Evolutionary conservation across 75 land plant genomes (phyloP), one percentile per base, ranked within the genome.

Genomic region (Chamaecyparis obtusa): DNA sequence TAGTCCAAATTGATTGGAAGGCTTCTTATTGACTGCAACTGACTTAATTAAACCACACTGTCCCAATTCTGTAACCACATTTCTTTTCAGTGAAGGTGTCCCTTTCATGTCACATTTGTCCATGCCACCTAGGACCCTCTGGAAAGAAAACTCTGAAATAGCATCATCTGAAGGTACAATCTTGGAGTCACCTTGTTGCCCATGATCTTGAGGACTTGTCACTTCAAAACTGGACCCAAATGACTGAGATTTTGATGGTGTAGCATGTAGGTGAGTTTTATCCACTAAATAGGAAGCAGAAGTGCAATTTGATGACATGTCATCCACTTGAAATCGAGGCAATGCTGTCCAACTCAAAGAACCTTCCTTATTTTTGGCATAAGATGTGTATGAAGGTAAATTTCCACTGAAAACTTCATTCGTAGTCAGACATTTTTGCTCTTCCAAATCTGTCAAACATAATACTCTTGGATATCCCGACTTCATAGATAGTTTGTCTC

Each of bases 71-170:
- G 41, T 76, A 76, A 76, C 15, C 21, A 36, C 79, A 76, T 37
- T 43, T 83, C 55, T 44, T 83, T 83, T 83, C 51, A 83, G 2
- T 83, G 11, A 83, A 83, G 84, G 84, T 30, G 54, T 83, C n/a
- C 54, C 46, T 83, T 27, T 24, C 30, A 44, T 48, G 13, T 27
- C 49, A n/a, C n/a, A n/a, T 39, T 9, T 83, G 30, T 48, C 84
- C 49, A 83, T 46, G 32, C 84, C 84, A 46, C 33, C 32, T 11
- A 83, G 54, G n/a, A 6, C 54, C 49, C 46, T 83, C 54, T 83
- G 54, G n/a, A 83, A 83, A 21, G 84, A 43, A 24, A 83, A 83
- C 32, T 83, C 54, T 83, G 84, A 44, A 83, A 48, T 13, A 83
- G 33, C 11, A 0, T 83, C 84, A 48, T 83, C 84, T 48, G 8